Evolutionary conservation across 2,329 filamentous ascomycete species (phyloP).

Genomic region (Arthrobotrys sinensis): DNA sequence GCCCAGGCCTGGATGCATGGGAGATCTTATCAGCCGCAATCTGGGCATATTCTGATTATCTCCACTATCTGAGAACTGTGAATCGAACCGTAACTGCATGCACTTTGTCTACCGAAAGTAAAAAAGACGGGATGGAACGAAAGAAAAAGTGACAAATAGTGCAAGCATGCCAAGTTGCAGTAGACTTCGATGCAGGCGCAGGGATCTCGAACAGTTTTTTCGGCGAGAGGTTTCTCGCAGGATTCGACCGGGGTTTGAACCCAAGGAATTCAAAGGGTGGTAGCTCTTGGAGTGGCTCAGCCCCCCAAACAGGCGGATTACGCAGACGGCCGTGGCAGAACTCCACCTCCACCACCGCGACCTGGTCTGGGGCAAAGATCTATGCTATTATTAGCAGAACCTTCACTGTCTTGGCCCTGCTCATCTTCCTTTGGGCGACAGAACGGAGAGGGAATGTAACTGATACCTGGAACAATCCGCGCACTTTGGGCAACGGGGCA

Average conservation of each 20-base stretch:
- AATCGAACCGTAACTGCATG: no score
- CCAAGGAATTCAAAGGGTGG: no score
- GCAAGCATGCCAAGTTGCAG: slow-evolving; percentile 10
- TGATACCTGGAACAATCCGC: slow-evolving; percentile 13
- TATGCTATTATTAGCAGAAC: slow-evolving; percentile 25
- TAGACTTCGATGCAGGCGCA: slow-evolving; percentile 20
- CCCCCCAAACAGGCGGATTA: slow-evolving; percentile 37
- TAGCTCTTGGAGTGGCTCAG: slow-evolving; percentile 10
- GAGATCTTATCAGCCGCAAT: slow-evolving; percentile 27
- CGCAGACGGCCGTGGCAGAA: slow-evolving; percentile 36
- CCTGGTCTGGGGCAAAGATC: background rate
- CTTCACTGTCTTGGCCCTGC: slow-evolving; percentile 26
- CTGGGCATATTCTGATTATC: slow-evolving; percentile 16
- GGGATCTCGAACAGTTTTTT: slow-evolving; percentile 31
- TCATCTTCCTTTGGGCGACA: no score
- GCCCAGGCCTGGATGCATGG: background rate
- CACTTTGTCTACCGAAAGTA: background rate
- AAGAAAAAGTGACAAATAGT: slow-evolving; percentile 41
- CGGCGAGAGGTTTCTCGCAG: slow-evolving; percentile 37
- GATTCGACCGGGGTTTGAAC: no score
- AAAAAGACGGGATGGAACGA: background rate
- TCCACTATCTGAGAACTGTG: background rate
- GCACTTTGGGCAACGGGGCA: background rate
- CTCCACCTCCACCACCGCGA: background rate
- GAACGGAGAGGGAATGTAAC: slow-evolving; percentile 5